Percentiles rank a stretch among this genome's conserved stretches.
phyloP scores from a whole-genome alignment of 208 protist genomes.

The Acanthamoeba triangularis region DNA sequence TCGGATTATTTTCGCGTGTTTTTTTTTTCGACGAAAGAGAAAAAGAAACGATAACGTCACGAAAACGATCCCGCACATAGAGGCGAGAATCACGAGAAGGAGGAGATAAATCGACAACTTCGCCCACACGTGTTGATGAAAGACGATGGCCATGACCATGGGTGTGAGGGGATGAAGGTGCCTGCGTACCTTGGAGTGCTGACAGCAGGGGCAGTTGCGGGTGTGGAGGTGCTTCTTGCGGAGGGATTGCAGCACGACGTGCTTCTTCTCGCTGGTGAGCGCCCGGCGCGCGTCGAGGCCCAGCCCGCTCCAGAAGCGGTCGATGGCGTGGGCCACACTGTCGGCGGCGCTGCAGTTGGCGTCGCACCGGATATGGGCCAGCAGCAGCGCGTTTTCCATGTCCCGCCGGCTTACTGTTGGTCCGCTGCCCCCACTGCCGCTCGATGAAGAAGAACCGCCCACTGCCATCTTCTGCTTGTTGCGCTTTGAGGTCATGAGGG shows the following conservation, averaged over 20 bases:
- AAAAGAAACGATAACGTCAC: neutral
- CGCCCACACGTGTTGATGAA: neutral
- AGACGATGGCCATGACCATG: neutral
- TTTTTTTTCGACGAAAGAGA: neutral
- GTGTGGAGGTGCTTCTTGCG: constrained; percentile 72
- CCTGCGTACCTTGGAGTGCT: neutral
- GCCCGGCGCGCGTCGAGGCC: neutral
- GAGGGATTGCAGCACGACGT: constrained; percentile 60
- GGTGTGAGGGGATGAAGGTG: neutral
- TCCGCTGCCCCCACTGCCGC: too few relatives aligned
- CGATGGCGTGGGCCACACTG: neutral
- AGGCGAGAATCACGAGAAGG: neutral
- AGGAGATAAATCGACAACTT: neutral
- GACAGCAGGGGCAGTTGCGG: constrained; percentile 57
- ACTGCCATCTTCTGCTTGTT: too few relatives aligned
- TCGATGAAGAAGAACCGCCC: too few relatives aligned
- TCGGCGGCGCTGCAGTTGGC: neutral
- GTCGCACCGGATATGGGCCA: neutral
- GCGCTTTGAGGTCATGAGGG: too few relatives aligned
- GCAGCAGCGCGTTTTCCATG: neutral
- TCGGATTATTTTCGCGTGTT: neutral
- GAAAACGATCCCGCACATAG: too few relatives aligned
- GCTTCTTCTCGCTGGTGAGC: constrained; percentile 55
- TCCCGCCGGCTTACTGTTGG: neutral
- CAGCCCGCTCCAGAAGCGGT: constrained; percentile 4